These are phyloP conservation scores for Suaeda aralocaspica DNA, from an alignment of 148 eudicot species.

Conservation along the genomic window DNA sequence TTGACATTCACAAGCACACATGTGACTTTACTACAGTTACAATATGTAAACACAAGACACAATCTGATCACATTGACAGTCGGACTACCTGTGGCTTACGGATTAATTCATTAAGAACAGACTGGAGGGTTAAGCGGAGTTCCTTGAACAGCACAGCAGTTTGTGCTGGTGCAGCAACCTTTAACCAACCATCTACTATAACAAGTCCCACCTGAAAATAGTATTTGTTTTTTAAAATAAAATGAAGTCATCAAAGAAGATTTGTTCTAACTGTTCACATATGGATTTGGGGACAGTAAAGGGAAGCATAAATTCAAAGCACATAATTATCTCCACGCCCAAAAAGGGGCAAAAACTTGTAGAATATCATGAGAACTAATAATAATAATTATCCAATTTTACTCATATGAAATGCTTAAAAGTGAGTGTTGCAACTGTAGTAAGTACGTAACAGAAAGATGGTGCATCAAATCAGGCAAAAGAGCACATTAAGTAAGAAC, in stretches of 20 bases:
- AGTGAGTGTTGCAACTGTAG: too few relatives aligned
- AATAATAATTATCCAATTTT: not conserved
- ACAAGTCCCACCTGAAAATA: slow-evolving; percentile 68
- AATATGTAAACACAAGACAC: not conserved
- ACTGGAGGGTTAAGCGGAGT: slow-evolving; percentile 76
- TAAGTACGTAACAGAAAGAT: too few relatives aligned
- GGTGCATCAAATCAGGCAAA: too few relatives aligned
- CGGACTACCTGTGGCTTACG: slow-evolving; percentile 69
- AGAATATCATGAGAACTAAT: not conserved
- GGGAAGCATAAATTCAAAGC: not conserved
- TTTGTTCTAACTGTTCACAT: not conserved
- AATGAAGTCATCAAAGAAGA: not conserved
- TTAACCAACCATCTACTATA: slow-evolving; percentile 80
- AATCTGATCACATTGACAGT: not conserved
- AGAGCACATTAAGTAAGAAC: too few relatives aligned
- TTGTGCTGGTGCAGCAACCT: slow-evolving; percentile 91
- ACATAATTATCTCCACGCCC: not conserved
- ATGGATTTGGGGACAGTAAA: not conserved
- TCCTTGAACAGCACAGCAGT: slow-evolving; percentile 93
- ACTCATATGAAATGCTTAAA: not conserved
- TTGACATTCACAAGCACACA: not conserved
- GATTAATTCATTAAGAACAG: slow-evolving; percentile 71
- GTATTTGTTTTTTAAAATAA: not conserved
- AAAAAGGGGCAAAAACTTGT: not conserved
- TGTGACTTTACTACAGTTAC: not conserved